Conservation (phyloP, 305 asterid species). For the Fraxinus sp. region DNA sequence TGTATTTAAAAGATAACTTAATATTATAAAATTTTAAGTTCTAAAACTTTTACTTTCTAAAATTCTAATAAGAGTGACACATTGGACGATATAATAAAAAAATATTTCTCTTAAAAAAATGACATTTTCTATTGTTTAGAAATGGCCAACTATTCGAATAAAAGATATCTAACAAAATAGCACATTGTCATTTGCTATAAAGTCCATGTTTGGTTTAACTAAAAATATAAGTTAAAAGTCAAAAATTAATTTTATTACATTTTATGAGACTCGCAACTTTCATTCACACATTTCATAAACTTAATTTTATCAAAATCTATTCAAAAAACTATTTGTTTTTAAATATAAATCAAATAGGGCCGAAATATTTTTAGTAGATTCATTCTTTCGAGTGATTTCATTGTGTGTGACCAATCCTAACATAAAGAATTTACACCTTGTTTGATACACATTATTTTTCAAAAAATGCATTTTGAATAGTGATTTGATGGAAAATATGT, state of each 20-base stretch:
- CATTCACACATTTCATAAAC: background rate
- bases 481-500: too few relatives aligned
- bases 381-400: background rate
- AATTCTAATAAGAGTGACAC: background rate
- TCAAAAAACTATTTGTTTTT: too few relatives aligned
- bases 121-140: background rate
- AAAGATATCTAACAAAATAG: background rate
- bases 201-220: background rate
- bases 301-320: background rate
- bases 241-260: too few relatives aligned
- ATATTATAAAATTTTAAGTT: too few relatives aligned
- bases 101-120: background rate
- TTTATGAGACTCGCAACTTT: background rate
- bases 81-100: too few relatives aligned
- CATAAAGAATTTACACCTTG: background rate
- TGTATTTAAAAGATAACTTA: background rate
- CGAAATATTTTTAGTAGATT: background rate
- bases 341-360: background rate
- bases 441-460: too few relatives aligned
- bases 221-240: too few relatives aligned
- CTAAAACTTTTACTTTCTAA: background rate
- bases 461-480: too few relatives aligned
- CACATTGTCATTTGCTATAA: background rate
- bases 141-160: background rate
- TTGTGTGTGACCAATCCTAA: background rate